A percentile compares a stretch with the other conserved stretches of the same genome.
phyloP scores from a whole-genome alignment of 2,329 filamentous ascomycete genomes.

The Penicillium sp. region DNA sequence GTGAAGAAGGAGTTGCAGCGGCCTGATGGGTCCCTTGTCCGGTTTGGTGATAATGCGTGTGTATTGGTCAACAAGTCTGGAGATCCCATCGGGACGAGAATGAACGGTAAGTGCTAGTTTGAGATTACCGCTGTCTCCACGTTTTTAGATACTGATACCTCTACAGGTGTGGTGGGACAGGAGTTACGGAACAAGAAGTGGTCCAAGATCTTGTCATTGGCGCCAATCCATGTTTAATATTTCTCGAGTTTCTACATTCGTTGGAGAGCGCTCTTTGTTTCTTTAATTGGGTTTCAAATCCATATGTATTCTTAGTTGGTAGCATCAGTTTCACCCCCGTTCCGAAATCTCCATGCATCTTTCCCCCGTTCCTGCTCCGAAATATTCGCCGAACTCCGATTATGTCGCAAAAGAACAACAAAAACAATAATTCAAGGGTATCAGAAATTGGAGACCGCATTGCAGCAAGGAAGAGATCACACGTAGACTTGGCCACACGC shows the following conservation, averaged over 20 bases:
- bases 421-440: slow-evolving; percentile 26
- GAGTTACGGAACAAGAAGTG: slow-evolving; percentile 91
- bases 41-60: slow-evolving; percentile 97
- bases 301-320: slow-evolving; percentile 30
- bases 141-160: slow-evolving; percentile 20
- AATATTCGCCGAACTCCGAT: slow-evolving; percentile 6
- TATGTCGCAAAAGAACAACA: slow-evolving; percentile 13
- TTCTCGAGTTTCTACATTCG: slow-evolving; percentile 23
- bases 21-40: slow-evolving; percentile 82
- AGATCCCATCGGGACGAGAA: slow-evolving; percentile 87
- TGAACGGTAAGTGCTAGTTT: slow-evolving; percentile 62
- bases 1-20: slow-evolving; percentile 84
- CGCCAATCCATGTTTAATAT: slow-evolving; percentile 71
- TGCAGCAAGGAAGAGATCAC: slow-evolving; percentile 24
- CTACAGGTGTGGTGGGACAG: slow-evolving; percentile 73
- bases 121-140: not conserved
- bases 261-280: slow-evolving; percentile 27
- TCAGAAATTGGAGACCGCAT: slow-evolving; percentile 22
- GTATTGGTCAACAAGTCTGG: slow-evolving; percentile 96
- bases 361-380: not conserved
- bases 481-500: slow-evolving; percentile 83
- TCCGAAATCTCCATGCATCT: slow-evolving; percentile 7
- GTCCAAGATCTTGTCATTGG: slow-evolving; percentile 97
- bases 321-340: slow-evolving; percentile 1
- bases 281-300: slow-evolving; percentile 13